Conservation (phyloP, 495 filamentous ascomycete species). For the Zalerion maritima region DNA sequence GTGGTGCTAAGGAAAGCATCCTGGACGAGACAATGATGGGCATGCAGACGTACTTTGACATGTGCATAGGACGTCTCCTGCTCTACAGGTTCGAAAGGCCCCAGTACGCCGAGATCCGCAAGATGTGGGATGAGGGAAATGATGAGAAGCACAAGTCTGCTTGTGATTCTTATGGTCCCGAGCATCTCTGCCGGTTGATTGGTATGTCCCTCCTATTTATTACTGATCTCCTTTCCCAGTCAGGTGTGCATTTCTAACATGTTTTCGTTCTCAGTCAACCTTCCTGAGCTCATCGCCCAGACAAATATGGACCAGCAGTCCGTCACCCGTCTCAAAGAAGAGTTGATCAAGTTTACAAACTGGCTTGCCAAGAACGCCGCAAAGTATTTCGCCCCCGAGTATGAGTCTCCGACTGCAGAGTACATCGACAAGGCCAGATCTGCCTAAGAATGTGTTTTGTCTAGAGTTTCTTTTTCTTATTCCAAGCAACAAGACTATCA, state of each 20-base stretch:
- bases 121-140: constrained; percentile 39
- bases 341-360: constrained; percentile 61
- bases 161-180: constrained; percentile 77
- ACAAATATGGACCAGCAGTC: constrained; percentile 94
- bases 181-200: constrained; percentile 77
- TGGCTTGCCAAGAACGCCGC: constrained; percentile 64
- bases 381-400: constrained; percentile 63
- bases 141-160: constrained; percentile 50
- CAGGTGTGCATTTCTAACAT: constrained; percentile 5
- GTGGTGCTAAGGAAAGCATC: constrained; percentile 61
- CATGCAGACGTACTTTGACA: constrained; percentile 82
- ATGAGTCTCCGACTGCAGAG: constrained; percentile 44
- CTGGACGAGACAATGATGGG: constrained; percentile 78
- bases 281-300: constrained; percentile 88
- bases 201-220: constrained; percentile 38
- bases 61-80: constrained; percentile 67
- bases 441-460: constrained; percentile 5
- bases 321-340: constrained; percentile 72
- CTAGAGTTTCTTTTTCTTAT: neutral
- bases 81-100: constrained; percentile 83
- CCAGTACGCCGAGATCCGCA: constrained; percentile 62
- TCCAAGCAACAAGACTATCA: no score
- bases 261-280: constrained; percentile 42
- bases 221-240: constrained; percentile 1
- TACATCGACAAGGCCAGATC: constrained; percentile 35